Conservation (phyloP, 768 basidiomycete genomes). For the Tremella fuciformis region DNA sequence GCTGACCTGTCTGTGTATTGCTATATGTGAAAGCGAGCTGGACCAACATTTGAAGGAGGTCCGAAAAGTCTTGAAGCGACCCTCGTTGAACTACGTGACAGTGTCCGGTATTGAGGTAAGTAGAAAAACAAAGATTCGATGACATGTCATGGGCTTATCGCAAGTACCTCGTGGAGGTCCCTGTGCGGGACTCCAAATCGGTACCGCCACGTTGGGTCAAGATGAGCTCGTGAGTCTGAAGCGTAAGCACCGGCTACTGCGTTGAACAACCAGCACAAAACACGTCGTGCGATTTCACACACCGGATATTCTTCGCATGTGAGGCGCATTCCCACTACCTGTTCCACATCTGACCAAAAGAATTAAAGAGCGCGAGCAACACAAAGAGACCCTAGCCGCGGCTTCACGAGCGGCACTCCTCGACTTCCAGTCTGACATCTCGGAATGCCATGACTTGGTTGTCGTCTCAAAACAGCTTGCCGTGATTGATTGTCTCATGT, state of each 20-base stretch:
- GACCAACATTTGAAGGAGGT: conserved; percentile 70
- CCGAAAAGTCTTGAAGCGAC: conserved; percentile 68
- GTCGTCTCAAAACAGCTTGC: conserved; percentile 77
- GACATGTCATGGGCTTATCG: background rate
- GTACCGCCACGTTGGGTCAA: conserved; percentile 52
- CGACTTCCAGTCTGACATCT: conserved; percentile 68
- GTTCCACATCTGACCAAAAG: conserved; percentile 50
- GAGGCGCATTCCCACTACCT: conserved; percentile 8
- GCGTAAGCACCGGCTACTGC: background rate
- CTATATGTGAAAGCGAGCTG: conserved; percentile 68
- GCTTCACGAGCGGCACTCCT: conserved; percentile 61
- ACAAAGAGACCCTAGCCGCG: conserved; percentile 66
- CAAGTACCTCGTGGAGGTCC: conserved; percentile 77
- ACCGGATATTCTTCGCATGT: conserved; percentile 56
- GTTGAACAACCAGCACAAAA: conserved; percentile 63
- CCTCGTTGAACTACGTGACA: conserved; percentile 68
- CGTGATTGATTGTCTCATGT: conserved; percentile 74
- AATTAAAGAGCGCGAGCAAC: conserved; percentile 69
- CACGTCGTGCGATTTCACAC: conserved; percentile 70
- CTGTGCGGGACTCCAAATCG: conserved; percentile 54
- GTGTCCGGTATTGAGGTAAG: conserved; percentile 69
- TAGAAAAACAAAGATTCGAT: no score
- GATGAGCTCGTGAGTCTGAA: conserved; percentile 55
- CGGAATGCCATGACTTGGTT: conserved; percentile 67
- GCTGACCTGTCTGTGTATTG: conserved; percentile 60